Conservation (phyloP, 495 filamentous ascomycete species). For the Aspergillus bridgeri region DNA sequence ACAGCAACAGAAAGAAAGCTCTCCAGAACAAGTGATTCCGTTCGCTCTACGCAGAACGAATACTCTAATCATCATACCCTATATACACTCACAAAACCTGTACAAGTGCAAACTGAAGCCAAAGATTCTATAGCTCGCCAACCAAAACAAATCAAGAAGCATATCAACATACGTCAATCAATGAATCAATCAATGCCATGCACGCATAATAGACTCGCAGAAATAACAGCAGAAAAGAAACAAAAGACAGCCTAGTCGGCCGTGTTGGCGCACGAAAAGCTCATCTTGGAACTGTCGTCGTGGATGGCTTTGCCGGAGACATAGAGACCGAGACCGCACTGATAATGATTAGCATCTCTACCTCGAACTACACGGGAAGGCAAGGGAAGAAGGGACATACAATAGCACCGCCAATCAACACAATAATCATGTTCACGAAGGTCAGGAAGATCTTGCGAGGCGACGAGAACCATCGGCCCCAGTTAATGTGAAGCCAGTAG, state of each 20-base stretch:
- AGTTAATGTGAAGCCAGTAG: slow-evolving; percentile 44
- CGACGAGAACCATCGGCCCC: slow-evolving; percentile 28
- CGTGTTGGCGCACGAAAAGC: slow-evolving; percentile 34
- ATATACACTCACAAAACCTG: too few species aligned
- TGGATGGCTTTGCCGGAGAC: slow-evolving; percentile 41
- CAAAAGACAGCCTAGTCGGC: slow-evolving; percentile 15
- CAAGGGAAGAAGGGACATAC: slow-evolving; percentile 4
- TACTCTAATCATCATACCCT: too few species aligned
- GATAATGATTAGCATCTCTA: not conserved
- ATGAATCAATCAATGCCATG: too few species aligned
- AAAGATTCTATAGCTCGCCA: too few species aligned
- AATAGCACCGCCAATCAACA: slow-evolving; percentile 19
- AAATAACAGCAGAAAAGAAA: not conserved
- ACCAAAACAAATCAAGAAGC: not conserved
- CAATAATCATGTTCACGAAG: slow-evolving; percentile 27
- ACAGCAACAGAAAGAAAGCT: too few species aligned
- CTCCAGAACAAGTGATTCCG: too few species aligned
- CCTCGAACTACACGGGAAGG: not conserved
- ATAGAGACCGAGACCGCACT: slow-evolving; percentile 39
- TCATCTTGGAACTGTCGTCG: slow-evolving; percentile 27
- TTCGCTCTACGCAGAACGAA: too few species aligned
- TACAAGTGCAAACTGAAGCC: too few species aligned
- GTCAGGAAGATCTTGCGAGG: slow-evolving; percentile 32
- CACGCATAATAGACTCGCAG: not conserved
- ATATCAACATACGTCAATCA: not conserved